Evolutionary conservation across 768 basidiomycete genomes (phyloP).

Genomic region (Psilocybe cyanescens): DNA sequence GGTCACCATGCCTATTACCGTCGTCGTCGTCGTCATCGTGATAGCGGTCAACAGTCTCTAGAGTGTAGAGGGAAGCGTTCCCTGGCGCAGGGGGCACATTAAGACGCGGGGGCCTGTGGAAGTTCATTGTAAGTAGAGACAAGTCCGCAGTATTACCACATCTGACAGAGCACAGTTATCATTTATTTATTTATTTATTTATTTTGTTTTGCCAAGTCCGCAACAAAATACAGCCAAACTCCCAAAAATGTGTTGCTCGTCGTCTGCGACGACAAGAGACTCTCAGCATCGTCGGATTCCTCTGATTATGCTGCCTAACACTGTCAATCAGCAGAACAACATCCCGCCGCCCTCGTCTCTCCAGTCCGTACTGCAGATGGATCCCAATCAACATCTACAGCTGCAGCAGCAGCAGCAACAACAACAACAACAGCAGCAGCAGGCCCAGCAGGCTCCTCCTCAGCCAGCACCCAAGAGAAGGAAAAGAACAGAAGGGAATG

Average conservation of each 20-base stretch:
- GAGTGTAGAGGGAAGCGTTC: slow-evolving; percentile 57
- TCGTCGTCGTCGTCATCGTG: slow-evolving; percentile 29
- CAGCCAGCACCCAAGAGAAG: slow-evolving; percentile 49
- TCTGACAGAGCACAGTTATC: too few relatives aligned
- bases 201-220: slow-evolving; percentile 28
- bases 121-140: slow-evolving; percentile 14
- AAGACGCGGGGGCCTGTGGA: slow-evolving; percentile 17
- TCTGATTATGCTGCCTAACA: slow-evolving; percentile 39
- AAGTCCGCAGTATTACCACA: background rate
- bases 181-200: slow-evolving; percentile 18
- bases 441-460: slow-evolving; percentile 38
- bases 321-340: slow-evolving; percentile 32
- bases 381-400: slow-evolving; percentile 57
- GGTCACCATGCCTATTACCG: slow-evolving; percentile 27
- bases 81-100: slow-evolving; percentile 19
- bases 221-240: slow-evolving; percentile 33
- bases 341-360: slow-evolving; percentile 48
- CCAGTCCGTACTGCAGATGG: slow-evolving; percentile 72
- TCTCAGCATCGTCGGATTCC: slow-evolving; percentile 12
- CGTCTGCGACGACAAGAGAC: slow-evolving; percentile 36
- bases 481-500: slow-evolving; percentile 59
- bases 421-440: slow-evolving; percentile 36
- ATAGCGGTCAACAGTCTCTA: slow-evolving; percentile 53
- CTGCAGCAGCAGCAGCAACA: slow-evolving; percentile 41
- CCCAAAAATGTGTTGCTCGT: slow-evolving; percentile 25